Evolutionary conservation across 331 rosid species (phyloP).

Genomic region (Saraca asoca): DNA sequence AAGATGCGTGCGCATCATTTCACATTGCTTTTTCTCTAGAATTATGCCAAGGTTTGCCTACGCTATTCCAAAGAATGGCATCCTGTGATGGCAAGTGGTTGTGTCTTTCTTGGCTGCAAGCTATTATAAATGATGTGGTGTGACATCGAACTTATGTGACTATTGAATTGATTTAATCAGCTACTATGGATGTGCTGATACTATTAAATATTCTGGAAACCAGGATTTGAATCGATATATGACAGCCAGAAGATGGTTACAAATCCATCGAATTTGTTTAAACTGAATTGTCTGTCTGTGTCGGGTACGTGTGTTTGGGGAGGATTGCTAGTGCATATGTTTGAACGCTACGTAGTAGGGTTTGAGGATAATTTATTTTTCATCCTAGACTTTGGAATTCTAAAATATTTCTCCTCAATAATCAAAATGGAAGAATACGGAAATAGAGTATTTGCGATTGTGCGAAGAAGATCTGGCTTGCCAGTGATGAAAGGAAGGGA

Average conservation of each 20-base stretch:
- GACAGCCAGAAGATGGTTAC: background rate
- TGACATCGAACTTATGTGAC: background rate
- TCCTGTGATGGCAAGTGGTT: background rate
- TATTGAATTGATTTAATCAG: background rate
- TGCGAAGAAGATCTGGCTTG: slow-evolving; percentile 68
- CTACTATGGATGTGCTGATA: background rate
- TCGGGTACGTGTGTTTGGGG: background rate
- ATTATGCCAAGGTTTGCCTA: no score
- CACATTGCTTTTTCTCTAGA: background rate
- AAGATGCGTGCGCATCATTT: background rate
- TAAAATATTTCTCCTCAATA: slow-evolving; percentile 33
- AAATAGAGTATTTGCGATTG: slow-evolving; percentile 83
- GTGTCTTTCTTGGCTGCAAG: background rate
- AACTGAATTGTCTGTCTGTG: slow-evolving; percentile 1
- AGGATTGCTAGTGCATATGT: background rate
- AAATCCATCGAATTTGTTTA: background rate
- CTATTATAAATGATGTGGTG: background rate
- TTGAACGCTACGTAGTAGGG: background rate
- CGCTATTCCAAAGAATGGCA: background rate
- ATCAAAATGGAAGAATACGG: slow-evolving; percentile 95
- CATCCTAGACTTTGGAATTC: slow-evolving; percentile 13
- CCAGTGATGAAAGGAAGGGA: slow-evolving; percentile 76
- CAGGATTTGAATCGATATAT: background rate
- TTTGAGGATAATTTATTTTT: background rate
- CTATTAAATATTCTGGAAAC: background rate